Base-by-base conservation (phyloP, 495 filamentous ascomycete species). In the Chaetomium tenue region DNA sequence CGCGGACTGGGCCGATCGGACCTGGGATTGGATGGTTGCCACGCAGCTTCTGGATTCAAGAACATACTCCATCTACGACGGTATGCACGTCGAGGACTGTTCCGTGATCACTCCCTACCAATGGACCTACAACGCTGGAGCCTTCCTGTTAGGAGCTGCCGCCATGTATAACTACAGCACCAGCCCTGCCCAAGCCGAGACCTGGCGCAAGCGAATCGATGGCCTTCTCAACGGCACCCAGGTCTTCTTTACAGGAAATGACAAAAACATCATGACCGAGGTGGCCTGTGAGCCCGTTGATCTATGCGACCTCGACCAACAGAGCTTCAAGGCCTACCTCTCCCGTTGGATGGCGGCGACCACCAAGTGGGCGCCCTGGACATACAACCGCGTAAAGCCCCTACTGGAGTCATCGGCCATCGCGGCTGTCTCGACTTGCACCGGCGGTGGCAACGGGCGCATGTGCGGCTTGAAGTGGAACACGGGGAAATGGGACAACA, bases 311-410 rank as follows among this genome's bases (percentile, higher is more conserved):
- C 71, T 83, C 60, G 90, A 93, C 75, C 88, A 91, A 70, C 85
- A 87, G 57, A 85, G 86, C 26, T 94, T 95, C 83, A 93, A 93
- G 71, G 89, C 89, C 5, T 89, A 91, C 67, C 79, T 92, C 9
- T 78, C 88, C 8, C 83, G 87, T 7, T 93, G 90, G 89, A 84
- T 96, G 77, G 86, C 88, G 1, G 81, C 85, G 8, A 85, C 87
- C 6, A 86, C 86, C 0, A 86, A 91, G 63, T 82, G 92, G 78
- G 86, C 84, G 7, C 88, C 88, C 5, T 88, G 83, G 69, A 90
- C 87, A 2, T 79, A 75, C 50, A 66, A 78, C 47, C 70, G 74
- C 13, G 86, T 95, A 71, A 82, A 88, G 72, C 84, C 85, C 0
- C 79, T 85, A 52, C 79, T 96, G 12, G 72, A 76, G 47, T 79